Base-by-base conservation (phyloP, 345 rosid species). In the Kernera saxatilis region DNA sequence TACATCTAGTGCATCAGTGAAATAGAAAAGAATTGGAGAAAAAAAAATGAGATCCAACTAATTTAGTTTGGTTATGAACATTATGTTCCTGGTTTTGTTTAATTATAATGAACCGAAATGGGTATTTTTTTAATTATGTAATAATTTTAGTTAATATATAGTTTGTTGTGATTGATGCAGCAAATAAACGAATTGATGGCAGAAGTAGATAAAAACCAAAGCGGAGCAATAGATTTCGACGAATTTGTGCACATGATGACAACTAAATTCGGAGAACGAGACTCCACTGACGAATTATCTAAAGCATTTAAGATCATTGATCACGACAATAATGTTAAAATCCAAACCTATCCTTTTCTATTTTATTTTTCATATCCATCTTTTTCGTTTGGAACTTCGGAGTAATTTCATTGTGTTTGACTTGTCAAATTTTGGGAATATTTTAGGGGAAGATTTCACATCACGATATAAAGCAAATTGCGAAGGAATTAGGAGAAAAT, bases 201-300 rank as follows among this genome's bases (percentile, higher is more conserved):
- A 23, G 98, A 94, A 60, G 98, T 94, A 37, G 99, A 91, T 71
- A 94, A 88, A 77, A 88, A 94, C 77, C 87, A 89, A 52, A 91
- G 98, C 75, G 99, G 96, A 65, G 82, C 96, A 6, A 94, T 94
- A 64, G 99, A 94, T 79, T 94, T 83, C 64, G 93, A 91, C 52
- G 99, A 94, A 81, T 94, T 94, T 66, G 90, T 50, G 14, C 66
- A 84, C 26, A 89, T 91, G 99, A 94, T 94, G 96, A 91, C 95
- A 9, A 82, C 94, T 19, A 94, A 94, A 75, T 84, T 91, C 29
- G 96, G 97, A 56, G 98, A 91, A 74, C 84, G 96, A 80, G 90
- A 94, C 71, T 78, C 88, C 5, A 84, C 66, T 58, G 96, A 86
- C 53, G 96, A 94, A 82, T 87, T 94, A 32, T 63, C 58, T 52